phyloP scores from a whole-genome alignment of 805 yeast species.

The Lachancea sp. region DNA sequence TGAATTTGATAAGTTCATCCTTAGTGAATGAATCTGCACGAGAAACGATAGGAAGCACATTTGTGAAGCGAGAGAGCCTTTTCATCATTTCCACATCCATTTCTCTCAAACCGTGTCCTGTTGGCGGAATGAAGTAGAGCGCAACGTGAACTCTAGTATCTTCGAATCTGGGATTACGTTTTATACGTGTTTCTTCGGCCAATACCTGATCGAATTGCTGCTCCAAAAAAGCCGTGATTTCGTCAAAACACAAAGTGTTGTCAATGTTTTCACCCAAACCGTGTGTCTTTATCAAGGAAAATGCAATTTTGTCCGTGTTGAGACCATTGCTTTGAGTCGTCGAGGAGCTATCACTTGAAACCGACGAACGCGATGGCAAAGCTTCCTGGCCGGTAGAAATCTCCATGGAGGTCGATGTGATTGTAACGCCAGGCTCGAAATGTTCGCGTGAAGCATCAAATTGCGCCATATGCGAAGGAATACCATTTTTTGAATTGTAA shows the following conservation, averaged over 20 bases:
- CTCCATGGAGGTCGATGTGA: constrained; percentile 41
- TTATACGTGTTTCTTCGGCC: constrained; percentile 80
- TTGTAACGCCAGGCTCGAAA: constrained; percentile 69
- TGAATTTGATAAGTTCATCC: constrained; percentile 52
- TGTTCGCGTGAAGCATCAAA: constrained; percentile 57
- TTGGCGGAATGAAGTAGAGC: constrained; percentile 64
- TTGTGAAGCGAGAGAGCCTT: constrained; percentile 61
- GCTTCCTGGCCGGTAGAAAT: constrained; percentile 19
- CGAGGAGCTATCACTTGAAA: constrained; percentile 6
- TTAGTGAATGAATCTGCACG: constrained; percentile 68
- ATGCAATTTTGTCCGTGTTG: constrained; percentile 43
- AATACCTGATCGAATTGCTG: constrained; percentile 74
- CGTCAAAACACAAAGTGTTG: constrained; percentile 59
- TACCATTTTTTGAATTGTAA: constrained; percentile 55
- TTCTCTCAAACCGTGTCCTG: constrained; percentile 75
- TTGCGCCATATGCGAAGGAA: constrained; percentile 49
- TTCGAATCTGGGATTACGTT: constrained; percentile 75
- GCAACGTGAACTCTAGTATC: constrained; percentile 74
- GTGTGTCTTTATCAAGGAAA: constrained; percentile 62
- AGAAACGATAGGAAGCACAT: constrained; percentile 64
- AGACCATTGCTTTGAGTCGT: not conserved
- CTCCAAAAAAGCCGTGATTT: constrained; percentile 59
- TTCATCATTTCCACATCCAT: constrained; percentile 69
- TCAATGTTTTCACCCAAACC: constrained; percentile 78
- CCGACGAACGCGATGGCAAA: constrained; percentile 2